Conservation (phyloP, 2,329 filamentous ascomycete species). For the Botrytis fragariae region DNA sequence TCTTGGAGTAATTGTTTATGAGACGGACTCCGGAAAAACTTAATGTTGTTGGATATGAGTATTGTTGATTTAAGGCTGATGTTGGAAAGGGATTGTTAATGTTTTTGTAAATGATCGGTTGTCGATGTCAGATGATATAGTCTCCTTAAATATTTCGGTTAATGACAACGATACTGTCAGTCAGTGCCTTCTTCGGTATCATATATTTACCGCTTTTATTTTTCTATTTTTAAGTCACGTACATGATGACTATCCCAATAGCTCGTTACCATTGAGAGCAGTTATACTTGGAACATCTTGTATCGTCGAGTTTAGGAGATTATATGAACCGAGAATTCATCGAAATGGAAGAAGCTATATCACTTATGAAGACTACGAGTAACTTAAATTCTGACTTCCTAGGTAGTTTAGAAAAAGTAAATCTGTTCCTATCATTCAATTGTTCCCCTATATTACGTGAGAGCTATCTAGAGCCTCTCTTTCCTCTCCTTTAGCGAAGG, state of each 20-base stretch:
- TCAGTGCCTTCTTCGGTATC: neutral
- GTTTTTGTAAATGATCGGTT: neutral
- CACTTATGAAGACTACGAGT: neutral
- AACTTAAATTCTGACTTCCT: neutral
- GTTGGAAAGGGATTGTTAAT: accelerated
- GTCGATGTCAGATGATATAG: neutral
- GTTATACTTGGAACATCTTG: accelerated
- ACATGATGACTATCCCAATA: neutral
- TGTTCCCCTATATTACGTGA: too few species aligned
- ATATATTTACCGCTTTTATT: neutral
- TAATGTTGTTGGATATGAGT: neutral
- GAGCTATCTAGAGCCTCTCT: too few species aligned
- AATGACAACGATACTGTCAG: neutral
- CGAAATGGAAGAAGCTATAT: neutral
- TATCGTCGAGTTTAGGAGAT: neutral
- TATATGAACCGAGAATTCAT: neutral
- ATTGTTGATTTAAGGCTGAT: neutral
- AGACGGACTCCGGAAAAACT: neutral
- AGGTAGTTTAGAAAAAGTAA: too few species aligned
- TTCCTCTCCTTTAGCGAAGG: too few species aligned
- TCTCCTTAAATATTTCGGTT: neutral
- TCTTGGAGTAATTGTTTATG: neutral
- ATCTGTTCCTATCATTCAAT: too few species aligned
- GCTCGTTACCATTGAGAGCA: neutral
- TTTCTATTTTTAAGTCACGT: neutral